Percentiles rank a stretch among this genome's conserved stretches.
These are phyloP conservation scores for Penicillium psychrosexuale DNA, from an alignment of 2,329 filamentous ascomycete species.

Conservation along the genomic window DNA sequence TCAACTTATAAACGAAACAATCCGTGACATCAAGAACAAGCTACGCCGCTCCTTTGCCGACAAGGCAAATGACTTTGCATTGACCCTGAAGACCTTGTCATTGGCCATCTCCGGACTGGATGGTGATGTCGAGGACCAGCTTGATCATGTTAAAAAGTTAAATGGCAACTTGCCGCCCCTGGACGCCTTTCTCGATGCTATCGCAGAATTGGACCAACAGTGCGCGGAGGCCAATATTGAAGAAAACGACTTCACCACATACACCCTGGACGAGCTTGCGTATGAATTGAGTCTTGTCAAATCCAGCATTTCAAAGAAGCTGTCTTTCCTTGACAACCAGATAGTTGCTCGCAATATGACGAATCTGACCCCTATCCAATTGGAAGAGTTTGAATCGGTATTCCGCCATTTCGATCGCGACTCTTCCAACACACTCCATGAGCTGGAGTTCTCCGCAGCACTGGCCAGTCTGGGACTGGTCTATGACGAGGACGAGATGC, in stretches of 20 bases:
- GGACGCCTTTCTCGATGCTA: slow-evolving; percentile 86
- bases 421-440: slow-evolving; percentile 80
- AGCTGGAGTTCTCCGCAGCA: slow-evolving; percentile 93
- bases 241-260: slow-evolving; percentile 99
- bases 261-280: slow-evolving; percentile 91
- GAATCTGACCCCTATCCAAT: slow-evolving; percentile 93
- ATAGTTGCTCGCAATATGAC: slow-evolving; percentile 99
- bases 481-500: slow-evolving; percentile 98
- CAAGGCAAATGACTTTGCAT: slow-evolving; percentile 96
- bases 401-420: slow-evolving; percentile 98
- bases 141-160: slow-evolving; percentile 79
- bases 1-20: slow-evolving; percentile 95
- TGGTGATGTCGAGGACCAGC: slow-evolving; percentile 92
- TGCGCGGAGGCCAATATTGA: slow-evolving; percentile 97
- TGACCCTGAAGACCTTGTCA: slow-evolving; percentile 91
- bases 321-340: slow-evolving; percentile 95
- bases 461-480: slow-evolving; percentile 92
- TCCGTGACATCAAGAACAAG: slow-evolving; percentile 96
- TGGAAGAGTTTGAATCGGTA: slow-evolving; percentile 97
- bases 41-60: slow-evolving; percentile 91
- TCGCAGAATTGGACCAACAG: slow-evolving; percentile 79
- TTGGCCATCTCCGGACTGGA: slow-evolving; percentile 94
- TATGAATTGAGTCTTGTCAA: slow-evolving; percentile 93
- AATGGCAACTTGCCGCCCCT: slow-evolving; percentile 82
- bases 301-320: slow-evolving; percentile 90